These are phyloP conservation scores for Saccharomycopsis sp. DNA, from an alignment of 805 yeast species.

Conservation along the genomic window DNA sequence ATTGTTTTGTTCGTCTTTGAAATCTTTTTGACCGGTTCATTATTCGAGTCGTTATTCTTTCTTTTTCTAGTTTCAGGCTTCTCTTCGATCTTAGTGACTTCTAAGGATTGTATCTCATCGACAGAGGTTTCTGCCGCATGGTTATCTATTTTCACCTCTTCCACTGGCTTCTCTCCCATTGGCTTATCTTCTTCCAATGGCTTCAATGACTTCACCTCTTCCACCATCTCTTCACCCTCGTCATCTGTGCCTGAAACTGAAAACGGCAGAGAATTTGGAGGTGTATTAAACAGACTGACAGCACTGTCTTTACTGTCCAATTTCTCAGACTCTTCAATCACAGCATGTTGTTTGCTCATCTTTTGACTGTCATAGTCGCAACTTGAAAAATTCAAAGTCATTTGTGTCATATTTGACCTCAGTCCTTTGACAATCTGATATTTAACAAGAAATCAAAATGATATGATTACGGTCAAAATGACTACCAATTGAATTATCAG, in stretches of 20 bases:
- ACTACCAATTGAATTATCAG: no score
- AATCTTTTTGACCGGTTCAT: background rate
- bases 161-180: background rate
- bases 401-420: background rate
- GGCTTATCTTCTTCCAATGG: background rate
- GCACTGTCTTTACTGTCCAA: background rate
- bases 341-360: background rate
- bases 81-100: background rate
- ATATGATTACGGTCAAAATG: no score
- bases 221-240: background rate
- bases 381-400: background rate
- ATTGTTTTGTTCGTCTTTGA: background rate
- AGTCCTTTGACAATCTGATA: no score
- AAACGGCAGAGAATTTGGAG: conserved; percentile 11
- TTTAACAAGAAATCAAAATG: no score
- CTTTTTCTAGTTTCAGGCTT: background rate
- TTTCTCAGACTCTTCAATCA: background rate
- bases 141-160: background rate
- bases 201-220: background rate
- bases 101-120: background rate
- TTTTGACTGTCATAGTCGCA: background rate
- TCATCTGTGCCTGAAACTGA: background rate
- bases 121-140: background rate
- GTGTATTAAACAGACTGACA: conserved; percentile 1
- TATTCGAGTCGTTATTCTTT: background rate